A percentile compares a stretch with the other conserved stretches of the same genome.
Evolutionary conservation across 2,329 filamentous ascomycete genomes (phyloP).

Genomic region (Alternaria metachromatica): DNA sequence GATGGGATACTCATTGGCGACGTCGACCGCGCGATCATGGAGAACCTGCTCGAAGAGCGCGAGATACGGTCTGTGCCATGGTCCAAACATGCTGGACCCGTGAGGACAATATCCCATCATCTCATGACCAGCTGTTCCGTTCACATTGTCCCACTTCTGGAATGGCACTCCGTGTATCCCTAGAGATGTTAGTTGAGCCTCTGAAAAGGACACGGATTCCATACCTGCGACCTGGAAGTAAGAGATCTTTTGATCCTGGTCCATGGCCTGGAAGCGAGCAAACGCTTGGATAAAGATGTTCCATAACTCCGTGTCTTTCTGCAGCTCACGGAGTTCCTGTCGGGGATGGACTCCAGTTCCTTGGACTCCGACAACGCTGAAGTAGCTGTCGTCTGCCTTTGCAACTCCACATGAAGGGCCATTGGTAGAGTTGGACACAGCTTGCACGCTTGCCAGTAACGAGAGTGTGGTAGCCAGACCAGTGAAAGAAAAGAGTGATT

Average conservation of each 20-base stretch:
- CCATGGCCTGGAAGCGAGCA: slow-evolving; percentile 41
- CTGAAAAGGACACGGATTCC: background rate
- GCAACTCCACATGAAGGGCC: slow-evolving; percentile 29
- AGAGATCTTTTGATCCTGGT: slow-evolving; percentile 38
- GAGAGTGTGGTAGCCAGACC: slow-evolving; percentile 25
- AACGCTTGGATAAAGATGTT: slow-evolving; percentile 43
- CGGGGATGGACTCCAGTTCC: slow-evolving; percentile 38
- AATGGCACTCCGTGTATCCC: slow-evolving; percentile 45
- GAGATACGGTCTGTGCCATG: slow-evolving; percentile 45
- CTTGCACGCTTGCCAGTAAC: slow-evolving; percentile 21
- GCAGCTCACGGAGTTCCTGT: slow-evolving; percentile 38
- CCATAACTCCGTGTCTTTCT: slow-evolving; percentile 40
- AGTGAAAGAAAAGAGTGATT: slow-evolving; percentile 31
- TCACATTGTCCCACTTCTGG: slow-evolving; percentile 33
- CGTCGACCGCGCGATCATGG: slow-evolving; percentile 35
- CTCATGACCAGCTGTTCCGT: slow-evolving; percentile 28
- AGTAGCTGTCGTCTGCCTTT: slow-evolving; percentile 33
- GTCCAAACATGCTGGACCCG: slow-evolving; percentile 36
- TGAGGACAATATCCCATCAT: slow-evolving; percentile 42
- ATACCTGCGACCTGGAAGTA: slow-evolving; percentile 43
- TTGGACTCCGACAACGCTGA: slow-evolving; percentile 43
- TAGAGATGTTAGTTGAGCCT: background rate
- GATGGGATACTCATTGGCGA: slow-evolving; percentile 38
- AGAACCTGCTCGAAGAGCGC: slow-evolving; percentile 44
- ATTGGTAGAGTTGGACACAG: slow-evolving; percentile 23